These are phyloP conservation scores for Lichtheimia ornata DNA, from an alignment of 371 early-diverging fungal genomes.

Conservation along the genomic window DNA sequence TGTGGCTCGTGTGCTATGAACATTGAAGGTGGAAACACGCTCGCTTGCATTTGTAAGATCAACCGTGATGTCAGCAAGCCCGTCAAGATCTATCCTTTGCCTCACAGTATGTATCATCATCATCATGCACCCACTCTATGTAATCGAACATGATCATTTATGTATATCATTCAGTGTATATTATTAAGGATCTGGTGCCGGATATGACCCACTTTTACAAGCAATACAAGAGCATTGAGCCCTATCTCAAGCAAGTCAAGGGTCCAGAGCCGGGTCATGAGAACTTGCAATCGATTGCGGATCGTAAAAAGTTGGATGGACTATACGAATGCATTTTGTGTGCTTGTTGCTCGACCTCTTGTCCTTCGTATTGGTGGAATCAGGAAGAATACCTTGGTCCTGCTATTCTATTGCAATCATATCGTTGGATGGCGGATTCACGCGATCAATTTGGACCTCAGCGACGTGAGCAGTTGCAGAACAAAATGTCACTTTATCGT, in stretches of 20 bases:
- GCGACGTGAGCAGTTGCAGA: slow-evolving; percentile 88
- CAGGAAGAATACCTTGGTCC: slow-evolving; percentile 93
- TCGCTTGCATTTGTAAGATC: slow-evolving; percentile 91
- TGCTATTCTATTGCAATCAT: slow-evolving; percentile 94
- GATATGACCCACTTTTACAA: slow-evolving; percentile 96
- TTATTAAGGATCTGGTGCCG: slow-evolving; percentile 85
- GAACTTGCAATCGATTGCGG: slow-evolving; percentile 88
- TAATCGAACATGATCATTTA: slow-evolving; percentile 7
- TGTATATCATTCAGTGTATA: slow-evolving; percentile 57
- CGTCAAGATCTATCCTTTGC: slow-evolving; percentile 92
- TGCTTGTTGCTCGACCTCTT: slow-evolving; percentile 97
- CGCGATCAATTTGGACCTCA: slow-evolving; percentile 91
- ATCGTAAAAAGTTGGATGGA: slow-evolving; percentile 96
- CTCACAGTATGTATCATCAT: slow-evolving; percentile 74
- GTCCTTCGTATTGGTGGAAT: slow-evolving; percentile 98
- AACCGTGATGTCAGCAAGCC: slow-evolving; percentile 67
- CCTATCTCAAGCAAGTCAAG: slow-evolving; percentile 87
- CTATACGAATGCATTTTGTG: slow-evolving; percentile 97
- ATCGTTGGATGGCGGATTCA: slow-evolving; percentile 97
- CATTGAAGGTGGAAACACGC: slow-evolving; percentile 91
- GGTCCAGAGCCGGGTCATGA: slow-evolving; percentile 72
- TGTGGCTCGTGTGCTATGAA: slow-evolving; percentile 98
- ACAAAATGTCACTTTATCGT: slow-evolving; percentile 94
- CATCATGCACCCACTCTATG: slow-evolving; percentile 4
- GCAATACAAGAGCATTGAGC: slow-evolving; percentile 96